Conservation (phyloP, 257 asterid genomes). For the Dorcoceras hygrometricum region DNA sequence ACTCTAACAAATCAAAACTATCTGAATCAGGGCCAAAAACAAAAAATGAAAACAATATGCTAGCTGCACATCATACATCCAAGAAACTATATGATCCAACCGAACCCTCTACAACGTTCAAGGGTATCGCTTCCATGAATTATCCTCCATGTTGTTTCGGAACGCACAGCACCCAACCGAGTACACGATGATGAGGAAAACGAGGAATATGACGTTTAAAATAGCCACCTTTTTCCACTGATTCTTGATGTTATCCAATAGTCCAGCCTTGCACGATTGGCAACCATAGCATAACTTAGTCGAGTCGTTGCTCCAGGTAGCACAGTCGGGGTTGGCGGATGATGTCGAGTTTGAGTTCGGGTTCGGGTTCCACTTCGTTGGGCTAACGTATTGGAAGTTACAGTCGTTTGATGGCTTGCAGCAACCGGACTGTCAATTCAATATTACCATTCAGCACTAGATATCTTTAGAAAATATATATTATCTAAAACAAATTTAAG, state of each 20-base stretch:
- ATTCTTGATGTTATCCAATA: slow-evolving; percentile 77
- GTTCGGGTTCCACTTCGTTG: slow-evolving; percentile 67
- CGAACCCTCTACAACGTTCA: slow-evolving; percentile 25
- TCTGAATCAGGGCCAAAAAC: slow-evolving; percentile 8
- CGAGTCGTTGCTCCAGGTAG: slow-evolving; percentile 54
- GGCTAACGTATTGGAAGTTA: slow-evolving; percentile 58
- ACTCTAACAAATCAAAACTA: slow-evolving; percentile 7
- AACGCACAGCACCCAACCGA: slow-evolving; percentile 78
- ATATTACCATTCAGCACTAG: background rate
- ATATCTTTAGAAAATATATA: no score
- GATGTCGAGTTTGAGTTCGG: slow-evolving; percentile 17
- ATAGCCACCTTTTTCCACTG: slow-evolving; percentile 82
- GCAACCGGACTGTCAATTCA: slow-evolving; percentile 79
- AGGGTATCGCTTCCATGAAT: slow-evolving; percentile 79
- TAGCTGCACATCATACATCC: slow-evolving; percentile 28
- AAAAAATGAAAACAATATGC: slow-evolving; percentile 8
- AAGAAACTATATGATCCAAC: slow-evolving; percentile 13
- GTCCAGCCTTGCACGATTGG: slow-evolving; percentile 84
- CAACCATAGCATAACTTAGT: slow-evolving; percentile 61
- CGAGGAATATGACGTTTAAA: slow-evolving; percentile 60
- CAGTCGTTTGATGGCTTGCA: slow-evolving; percentile 85
- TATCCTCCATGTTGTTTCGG: slow-evolving; percentile 80
- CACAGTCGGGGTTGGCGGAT: slow-evolving; percentile 53
- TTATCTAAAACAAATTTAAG: no score
- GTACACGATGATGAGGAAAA: slow-evolving; percentile 78